Base-by-base conservation (phyloP, 2,329 filamentous ascomycete species). In the Ophiostoma populinum region DNA sequence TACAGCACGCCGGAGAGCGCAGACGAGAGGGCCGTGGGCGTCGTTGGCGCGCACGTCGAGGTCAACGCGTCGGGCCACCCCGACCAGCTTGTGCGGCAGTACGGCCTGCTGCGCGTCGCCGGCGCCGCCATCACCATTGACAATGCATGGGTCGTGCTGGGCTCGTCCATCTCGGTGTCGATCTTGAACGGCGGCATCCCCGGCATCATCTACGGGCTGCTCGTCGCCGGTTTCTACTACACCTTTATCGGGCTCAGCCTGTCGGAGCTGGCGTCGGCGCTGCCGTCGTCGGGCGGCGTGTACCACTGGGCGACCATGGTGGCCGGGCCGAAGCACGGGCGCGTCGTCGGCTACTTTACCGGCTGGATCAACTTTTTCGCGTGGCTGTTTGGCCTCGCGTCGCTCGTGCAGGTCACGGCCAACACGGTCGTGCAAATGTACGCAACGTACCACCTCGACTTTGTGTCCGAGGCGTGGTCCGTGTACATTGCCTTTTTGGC, bases 111-210 rank as follows among this genome's bases (percentile, higher is more conserved):
- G 31, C 66, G 63, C 34, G 63, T 75, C 27, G 68, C 69, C 34
- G 70, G 67, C 17, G 58, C 70, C 30, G 70, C 67, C 1, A 52
- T 76, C 34, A 75, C 69, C 1, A 67, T 73, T 17, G 71, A 74
- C 49, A 75, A 74, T 45, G 70, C 71, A 13, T 78, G 71, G 71
- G 62, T 71, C 36, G 68, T 70, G 6, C 54, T 75, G 39, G 72
- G 70, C 36, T 71, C 71, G 10, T 72, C 69, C 35, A 61, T 76
- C 25, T 63, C 63, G 5, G 56, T 71, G 31, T 62, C 60, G 5
- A 61, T 67, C 25, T 51, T 55, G 9, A 60, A 57, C 37, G 56
- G 58, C 13, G 58, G 58, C 5, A 55, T 55, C 6, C 52, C 57
- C 2, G 56, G 57, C 15, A 47, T 61, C 31, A 55, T 61, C 30